Evolutionary conservation across 139 green algal species (phyloP), one percentile per base, ranked within the genome.

Genomic region (Spirogloea muscicola): DNA sequence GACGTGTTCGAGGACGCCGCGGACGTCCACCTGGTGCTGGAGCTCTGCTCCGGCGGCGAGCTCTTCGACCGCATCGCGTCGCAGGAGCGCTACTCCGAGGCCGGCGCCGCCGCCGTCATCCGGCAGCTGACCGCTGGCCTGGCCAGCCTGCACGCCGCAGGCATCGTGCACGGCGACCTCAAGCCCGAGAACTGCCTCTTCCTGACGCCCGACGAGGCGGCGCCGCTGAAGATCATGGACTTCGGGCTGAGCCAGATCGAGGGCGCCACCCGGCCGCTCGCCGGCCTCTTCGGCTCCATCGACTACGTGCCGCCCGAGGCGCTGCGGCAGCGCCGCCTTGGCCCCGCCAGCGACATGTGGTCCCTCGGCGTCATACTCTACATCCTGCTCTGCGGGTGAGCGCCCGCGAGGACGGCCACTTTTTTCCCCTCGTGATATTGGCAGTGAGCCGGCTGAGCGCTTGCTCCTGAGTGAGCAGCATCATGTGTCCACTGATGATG

Each of bases 101-200:
- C 52, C 49, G 70, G 37, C 7, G 76, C 40, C 16, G 69, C 69
- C 7, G 31, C 18, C 25, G 27, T 78, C 29, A 41, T 81, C 49
- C 33, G 69, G 16, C 76, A 82, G 38, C 76, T 82, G 36, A 58
- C 71, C 27, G 43, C 25, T 27, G 76, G 76, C 16, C 57, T 84
- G 37, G 9, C 21, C n/a, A 41, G 25, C 31, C 62, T 84, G 36
- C 78, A 84, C 49, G 66, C 37, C n/a, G 51, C 31, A 25, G n/a
- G 31, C 27, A 72, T 84, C 10, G n/a, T 70, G 10, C 78, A 84
- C n/a, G 43, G 87, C 0, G 87, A 92, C 77, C 68, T 92, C 31
- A 91, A 91, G 76, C 89, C 87, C 40, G 94, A 98, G 76, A 98
- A 98, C 85, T 97, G 98, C 72, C 81, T 98, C 71, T 89, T 98